Conservation (phyloP, 2,329 filamentous ascomycete species). For the Diaporthe amygdali region DNA sequence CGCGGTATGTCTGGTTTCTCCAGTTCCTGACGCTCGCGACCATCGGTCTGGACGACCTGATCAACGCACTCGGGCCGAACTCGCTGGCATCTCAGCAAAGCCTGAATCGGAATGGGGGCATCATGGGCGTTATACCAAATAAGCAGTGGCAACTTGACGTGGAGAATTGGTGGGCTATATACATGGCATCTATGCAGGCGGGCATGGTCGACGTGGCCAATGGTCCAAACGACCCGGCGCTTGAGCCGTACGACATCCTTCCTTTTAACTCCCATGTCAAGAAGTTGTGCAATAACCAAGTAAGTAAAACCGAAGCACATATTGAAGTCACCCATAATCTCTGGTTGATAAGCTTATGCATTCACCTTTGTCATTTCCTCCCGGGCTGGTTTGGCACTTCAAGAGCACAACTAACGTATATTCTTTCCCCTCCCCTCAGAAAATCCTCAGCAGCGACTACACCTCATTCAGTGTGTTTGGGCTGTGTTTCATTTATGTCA, state of each 20-base stretch:
- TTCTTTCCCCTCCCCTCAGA: slow-evolving; percentile 2
- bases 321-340: background rate
- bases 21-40: background rate
- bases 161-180: slow-evolving; percentile 20
- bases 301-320: background rate
- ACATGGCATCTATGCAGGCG: slow-evolving; percentile 20
- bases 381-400: background rate
- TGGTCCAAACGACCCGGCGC: background rate
- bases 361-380: background rate
- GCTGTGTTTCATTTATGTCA: slow-evolving; percentile 29
- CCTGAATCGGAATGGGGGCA: background rate
- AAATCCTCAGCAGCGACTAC: slow-evolving; percentile 30
- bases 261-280: background rate
- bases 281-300: slow-evolving; percentile 26
- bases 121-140: background rate
- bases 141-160: slow-evolving; percentile 29
- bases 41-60: background rate
- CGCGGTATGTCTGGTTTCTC: background rate
- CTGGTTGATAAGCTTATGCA: background rate
- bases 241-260: background rate
- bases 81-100: background rate
- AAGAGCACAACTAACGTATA: background rate
- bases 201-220: slow-evolving; percentile 14
- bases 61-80: background rate
- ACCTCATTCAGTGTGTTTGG: slow-evolving; percentile 34